These are phyloP conservation scores for Wickerhamomyces strasburgensis DNA, from an alignment of 805 yeast species.

Conservation along the genomic window DNA sequence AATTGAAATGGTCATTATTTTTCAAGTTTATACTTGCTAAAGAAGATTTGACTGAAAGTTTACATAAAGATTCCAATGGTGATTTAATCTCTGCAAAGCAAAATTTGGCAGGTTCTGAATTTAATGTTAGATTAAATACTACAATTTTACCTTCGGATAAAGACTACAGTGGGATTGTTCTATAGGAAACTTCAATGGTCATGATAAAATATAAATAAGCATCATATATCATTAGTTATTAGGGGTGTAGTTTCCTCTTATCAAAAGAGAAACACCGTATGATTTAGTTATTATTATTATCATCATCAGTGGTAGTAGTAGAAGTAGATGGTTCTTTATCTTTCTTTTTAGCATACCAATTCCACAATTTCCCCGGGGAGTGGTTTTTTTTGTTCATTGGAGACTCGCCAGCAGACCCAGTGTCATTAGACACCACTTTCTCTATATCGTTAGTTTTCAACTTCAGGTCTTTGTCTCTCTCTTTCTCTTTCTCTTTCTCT, in stretches of 20 bases:
- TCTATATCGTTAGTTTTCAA: conserved; percentile 5
- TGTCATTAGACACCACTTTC: conserved; percentile 1
- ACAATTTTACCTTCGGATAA: conserved; percentile 40
- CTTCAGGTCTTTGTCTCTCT: background rate
- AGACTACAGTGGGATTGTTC: conserved; percentile 44
- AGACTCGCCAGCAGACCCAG: too few species aligned
- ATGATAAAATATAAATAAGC: background rate
- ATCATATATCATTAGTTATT: background rate
- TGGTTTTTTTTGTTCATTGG: conserved; percentile 7
- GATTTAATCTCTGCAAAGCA: conserved; percentile 29
- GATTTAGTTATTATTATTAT: too few species aligned
- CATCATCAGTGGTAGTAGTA: too few species aligned
- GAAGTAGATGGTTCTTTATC: too few species aligned
- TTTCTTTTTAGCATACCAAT: conserved; percentile 15
- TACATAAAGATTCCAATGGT: conserved; percentile 36
- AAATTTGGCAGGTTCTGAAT: conserved; percentile 33
- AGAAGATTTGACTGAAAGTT: conserved; percentile 16
- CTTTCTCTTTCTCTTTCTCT: conserved; percentile 2
- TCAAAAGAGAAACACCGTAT: too few species aligned
- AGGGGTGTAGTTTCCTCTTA: too few species aligned
- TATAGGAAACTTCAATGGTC: too few species aligned
- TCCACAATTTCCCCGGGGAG: conserved; percentile 18
- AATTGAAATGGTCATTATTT: conserved; percentile 32
- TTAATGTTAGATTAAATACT: conserved; percentile 41
- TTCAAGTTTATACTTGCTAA: conserved; percentile 32